These are phyloP conservation scores for Mortierella sp. DNA, from an alignment of 371 early-diverging fungal species.

Conservation along the genomic window DNA sequence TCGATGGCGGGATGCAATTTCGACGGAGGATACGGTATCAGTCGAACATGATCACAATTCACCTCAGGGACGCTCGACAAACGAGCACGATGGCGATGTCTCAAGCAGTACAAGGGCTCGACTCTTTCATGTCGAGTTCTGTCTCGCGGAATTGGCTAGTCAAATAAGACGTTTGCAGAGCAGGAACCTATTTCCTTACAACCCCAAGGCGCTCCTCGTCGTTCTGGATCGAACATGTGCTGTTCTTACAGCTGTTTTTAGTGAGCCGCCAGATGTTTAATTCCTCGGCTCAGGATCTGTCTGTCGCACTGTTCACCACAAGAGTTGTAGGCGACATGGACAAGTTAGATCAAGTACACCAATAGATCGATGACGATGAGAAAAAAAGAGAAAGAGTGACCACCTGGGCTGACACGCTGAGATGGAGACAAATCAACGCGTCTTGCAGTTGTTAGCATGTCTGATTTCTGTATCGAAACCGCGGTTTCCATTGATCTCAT, in stretches of 20 bases:
- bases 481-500: no score
- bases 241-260: constrained; percentile 5
- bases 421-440: no score
- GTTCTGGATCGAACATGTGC: constrained; percentile 23
- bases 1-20: constrained; percentile 12
- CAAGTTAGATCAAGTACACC: no score
- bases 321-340: no score
- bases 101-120: background rate
- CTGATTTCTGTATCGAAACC: no score
- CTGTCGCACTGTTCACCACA: no score
- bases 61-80: background rate
- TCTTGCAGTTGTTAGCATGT: no score
- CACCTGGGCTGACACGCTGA: no score
- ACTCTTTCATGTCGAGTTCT: constrained; percentile 9
- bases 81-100: background rate
- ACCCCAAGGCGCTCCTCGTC: constrained; percentile 25
- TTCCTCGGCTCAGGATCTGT: no score
- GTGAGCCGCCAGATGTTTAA: background rate
- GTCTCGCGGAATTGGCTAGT: constrained; percentile 13
- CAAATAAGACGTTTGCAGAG: constrained; percentile 21
- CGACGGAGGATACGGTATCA: background rate
- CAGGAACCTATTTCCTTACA: constrained; percentile 35
- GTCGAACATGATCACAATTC: background rate
- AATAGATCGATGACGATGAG: no score
- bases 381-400: no score